These are phyloP conservation scores for Zalaria sp. DNA, from an alignment of 2,329 filamentous ascomycete species.

Conservation along the genomic window DNA sequence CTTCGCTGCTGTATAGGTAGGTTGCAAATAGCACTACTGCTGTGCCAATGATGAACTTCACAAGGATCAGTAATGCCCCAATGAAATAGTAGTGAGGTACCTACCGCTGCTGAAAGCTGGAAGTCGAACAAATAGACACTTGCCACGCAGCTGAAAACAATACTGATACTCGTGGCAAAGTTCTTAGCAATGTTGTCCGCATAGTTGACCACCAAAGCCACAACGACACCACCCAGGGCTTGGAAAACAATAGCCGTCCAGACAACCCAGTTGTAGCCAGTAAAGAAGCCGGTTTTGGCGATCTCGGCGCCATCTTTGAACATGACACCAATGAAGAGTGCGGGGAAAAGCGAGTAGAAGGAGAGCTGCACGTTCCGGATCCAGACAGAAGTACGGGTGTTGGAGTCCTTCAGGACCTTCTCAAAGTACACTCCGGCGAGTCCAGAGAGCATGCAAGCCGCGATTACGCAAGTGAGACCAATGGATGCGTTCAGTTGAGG, in stretches of 20 bases:
- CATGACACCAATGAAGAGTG: slow-evolving; percentile 71
- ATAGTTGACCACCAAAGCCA: slow-evolving; percentile 67
- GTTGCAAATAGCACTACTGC: slow-evolving; percentile 65
- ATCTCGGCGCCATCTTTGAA: slow-evolving; percentile 80
- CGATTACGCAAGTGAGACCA: slow-evolving; percentile 63
- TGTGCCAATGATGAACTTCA: slow-evolving; percentile 70
- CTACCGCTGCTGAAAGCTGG: slow-evolving; percentile 55
- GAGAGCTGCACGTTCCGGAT: slow-evolving; percentile 88
- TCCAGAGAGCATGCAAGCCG: slow-evolving; percentile 68
- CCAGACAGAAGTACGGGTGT: slow-evolving; percentile 67
- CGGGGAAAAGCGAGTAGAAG: slow-evolving; percentile 85
- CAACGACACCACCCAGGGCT: slow-evolving; percentile 70
- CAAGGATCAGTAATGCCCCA: slow-evolving; percentile 4
- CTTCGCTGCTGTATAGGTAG: slow-evolving; percentile 67
- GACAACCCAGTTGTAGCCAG: slow-evolving; percentile 84
- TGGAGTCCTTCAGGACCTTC: slow-evolving; percentile 81
- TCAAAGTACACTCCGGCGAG: slow-evolving; percentile 80
- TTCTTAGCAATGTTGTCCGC: slow-evolving; percentile 88
- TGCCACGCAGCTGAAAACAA: slow-evolving; percentile 72
- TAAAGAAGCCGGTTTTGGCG: slow-evolving; percentile 75
- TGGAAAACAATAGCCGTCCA: slow-evolving; percentile 78
- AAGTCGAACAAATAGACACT: slow-evolving; percentile 81
- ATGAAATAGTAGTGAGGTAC: slow-evolving; percentile 20
- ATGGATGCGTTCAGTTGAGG: slow-evolving; percentile 61
- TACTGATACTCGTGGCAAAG: slow-evolving; percentile 84